Evolutionary conservation across 805 yeast genomes (phyloP), one percentile per base, ranked within the genome.

Genomic region (Candida ponderosae): DNA sequence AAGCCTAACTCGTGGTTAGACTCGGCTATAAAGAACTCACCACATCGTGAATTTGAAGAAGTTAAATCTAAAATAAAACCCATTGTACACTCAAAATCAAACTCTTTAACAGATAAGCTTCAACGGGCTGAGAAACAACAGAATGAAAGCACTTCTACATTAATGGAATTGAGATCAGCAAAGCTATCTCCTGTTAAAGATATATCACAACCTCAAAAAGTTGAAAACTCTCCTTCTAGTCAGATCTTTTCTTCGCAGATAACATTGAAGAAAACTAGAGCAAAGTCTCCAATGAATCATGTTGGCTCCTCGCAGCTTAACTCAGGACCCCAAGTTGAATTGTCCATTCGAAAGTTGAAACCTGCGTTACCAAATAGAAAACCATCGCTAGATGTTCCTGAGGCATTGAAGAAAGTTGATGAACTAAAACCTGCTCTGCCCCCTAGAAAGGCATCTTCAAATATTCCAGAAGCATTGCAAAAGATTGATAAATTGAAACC

Each of bases 51-150:
- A 6, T 28, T 32, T 29, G 39, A 28, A 23, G 9, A 20, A n/a
- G 33, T 33, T 26, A 41, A 37, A 36, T 31, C 61, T 36, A 50
- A 43, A 54, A 40, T 50, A 49, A 59, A 56, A 46, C 65, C 58
- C 50, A 52, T 45, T 29, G 45, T 42, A 39, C 59, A 54, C 43
- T 49, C 48, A 41, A 45, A 46, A 32, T 38, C 46, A 28, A 51
- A 53, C 46, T 53, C 60, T 18, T 43, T 59, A 46, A 41, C 59
- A 48, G 55, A 51, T 51, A 59, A 57, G 47, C 44, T 45, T 56
- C 54, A 57, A 60, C 11, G 33, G 7, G 36, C 33, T 10, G 16
- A 37, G 24, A 5, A 16, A 18, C 7, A 18, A 1, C 23, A 24
- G 17, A 10, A 23, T n/a, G 7, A 24, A 30, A 21, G 18, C 21